These are phyloP conservation scores for Phialophora chinensis DNA, from an alignment of 2,329 filamentous ascomycete genomes.

Conservation along the genomic window DNA sequence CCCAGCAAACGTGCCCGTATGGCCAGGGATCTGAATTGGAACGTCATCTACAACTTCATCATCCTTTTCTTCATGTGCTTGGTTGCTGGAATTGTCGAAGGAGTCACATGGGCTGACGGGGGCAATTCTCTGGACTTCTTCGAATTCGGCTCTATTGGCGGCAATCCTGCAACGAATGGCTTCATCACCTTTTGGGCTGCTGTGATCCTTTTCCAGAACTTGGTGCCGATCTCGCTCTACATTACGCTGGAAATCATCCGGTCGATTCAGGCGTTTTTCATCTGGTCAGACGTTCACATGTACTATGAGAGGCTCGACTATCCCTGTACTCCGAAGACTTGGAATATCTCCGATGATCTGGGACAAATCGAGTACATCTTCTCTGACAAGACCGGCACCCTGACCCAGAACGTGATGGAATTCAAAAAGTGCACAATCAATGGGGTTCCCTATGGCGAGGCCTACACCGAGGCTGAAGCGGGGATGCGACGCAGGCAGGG, in stretches of 20 bases:
- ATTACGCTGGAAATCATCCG: slow-evolving; percentile 96
- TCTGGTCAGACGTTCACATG: slow-evolving; percentile 95
- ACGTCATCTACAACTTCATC: slow-evolving; percentile 94
- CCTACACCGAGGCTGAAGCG: slow-evolving; percentile 94
- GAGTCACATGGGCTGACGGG: slow-evolving; percentile 76
- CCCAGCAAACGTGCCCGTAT: slow-evolving; percentile 92
- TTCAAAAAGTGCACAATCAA: slow-evolving; percentile 99
- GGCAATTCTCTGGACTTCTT: slow-evolving; percentile 78
- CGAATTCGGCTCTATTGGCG: slow-evolving; percentile 82
- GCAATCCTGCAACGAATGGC: slow-evolving; percentile 75
- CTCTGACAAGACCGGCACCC: slow-evolving; percentile 88
- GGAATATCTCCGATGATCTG: slow-evolving; percentile 98
- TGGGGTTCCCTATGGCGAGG: slow-evolving; percentile 93
- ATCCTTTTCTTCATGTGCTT: slow-evolving; percentile 90
- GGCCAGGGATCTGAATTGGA: slow-evolving; percentile 92
- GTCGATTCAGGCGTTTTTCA: slow-evolving; percentile 92
- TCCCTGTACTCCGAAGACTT: slow-evolving; percentile 94
- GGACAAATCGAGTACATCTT: slow-evolving; percentile 99
- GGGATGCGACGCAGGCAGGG: slow-evolving; percentile 94
- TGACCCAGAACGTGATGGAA: slow-evolving; percentile 96
- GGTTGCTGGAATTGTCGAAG: slow-evolving; percentile 81
- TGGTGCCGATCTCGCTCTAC: slow-evolving; percentile 97
- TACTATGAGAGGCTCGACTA: slow-evolving; percentile 95
- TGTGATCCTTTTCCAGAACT: slow-evolving; percentile 94
- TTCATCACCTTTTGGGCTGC: slow-evolving; percentile 98